These are phyloP conservation scores for Tephrocybe sp. DNA, from an alignment of 768 basidiomycete species.

Conservation along the genomic window DNA sequence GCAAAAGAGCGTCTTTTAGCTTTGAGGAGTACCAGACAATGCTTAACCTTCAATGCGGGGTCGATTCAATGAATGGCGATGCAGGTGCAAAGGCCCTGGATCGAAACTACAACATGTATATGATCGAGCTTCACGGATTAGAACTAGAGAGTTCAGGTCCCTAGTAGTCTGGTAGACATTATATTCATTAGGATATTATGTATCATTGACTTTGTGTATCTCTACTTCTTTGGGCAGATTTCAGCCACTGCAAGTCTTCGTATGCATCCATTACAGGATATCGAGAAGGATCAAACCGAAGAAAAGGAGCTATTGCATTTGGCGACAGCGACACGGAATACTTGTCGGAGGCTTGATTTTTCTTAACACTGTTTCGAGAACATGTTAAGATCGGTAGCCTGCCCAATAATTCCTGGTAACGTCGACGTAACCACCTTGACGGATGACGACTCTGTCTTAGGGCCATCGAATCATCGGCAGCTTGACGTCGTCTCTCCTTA, in stretches of 20 bases:
- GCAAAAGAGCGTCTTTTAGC: constrained; percentile 59
- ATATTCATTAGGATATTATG: constrained; percentile 4
- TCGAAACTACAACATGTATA: constrained; percentile 80
- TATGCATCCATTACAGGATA: constrained; percentile 26
- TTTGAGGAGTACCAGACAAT: constrained; percentile 95
- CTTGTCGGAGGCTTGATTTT: constrained; percentile 11
- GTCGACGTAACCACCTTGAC: constrained; percentile 48
- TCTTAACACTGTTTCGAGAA: constrained; percentile 10
- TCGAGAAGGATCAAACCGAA: constrained; percentile 20
- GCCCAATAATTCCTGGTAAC: constrained; percentile 59
- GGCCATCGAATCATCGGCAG: background rate
- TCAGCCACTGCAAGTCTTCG: constrained; percentile 34
- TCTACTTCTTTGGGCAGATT: constrained; percentile 12
- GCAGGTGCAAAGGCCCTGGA: constrained; percentile 53
- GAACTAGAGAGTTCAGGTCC: constrained; percentile 50
- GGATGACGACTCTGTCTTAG: constrained; percentile 23
- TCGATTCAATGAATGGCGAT: constrained; percentile 59
- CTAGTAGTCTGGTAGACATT: constrained; percentile 5
- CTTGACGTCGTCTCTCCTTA: constrained; percentile 22
- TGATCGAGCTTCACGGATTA: constrained; percentile 86
- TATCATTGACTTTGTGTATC: constrained; percentile 9
- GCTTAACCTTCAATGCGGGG: constrained; percentile 85
- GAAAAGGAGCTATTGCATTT: constrained; percentile 22
- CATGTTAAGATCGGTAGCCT: constrained; percentile 56
- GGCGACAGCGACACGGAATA: constrained; percentile 32